A percentile compares a stretch with the other conserved stretches of the same genome.
Conservation (phyloP, 768 basidiomycete genomes). For the Boletales sp. region DNA sequence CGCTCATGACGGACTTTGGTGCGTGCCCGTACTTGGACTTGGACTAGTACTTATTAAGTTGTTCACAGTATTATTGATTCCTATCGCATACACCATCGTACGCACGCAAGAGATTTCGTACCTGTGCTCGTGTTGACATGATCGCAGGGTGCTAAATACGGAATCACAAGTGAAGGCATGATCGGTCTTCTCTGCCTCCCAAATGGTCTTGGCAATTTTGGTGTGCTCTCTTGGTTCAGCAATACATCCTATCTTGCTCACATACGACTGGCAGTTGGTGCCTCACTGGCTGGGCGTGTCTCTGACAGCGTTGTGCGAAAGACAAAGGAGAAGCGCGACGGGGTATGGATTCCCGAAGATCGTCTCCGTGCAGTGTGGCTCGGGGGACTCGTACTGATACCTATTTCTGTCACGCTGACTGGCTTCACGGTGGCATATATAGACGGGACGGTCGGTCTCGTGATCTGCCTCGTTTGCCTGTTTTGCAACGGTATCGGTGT, state of each 20-base stretch:
- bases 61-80: conserved; percentile 44
- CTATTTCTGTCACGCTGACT: conserved; percentile 45
- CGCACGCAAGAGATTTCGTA: conserved; percentile 11
- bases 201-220: conserved; percentile 22
- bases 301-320: conserved; percentile 52
- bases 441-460: conserved; percentile 46
- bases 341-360: conserved; percentile 66
- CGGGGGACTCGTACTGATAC: conserved; percentile 47
- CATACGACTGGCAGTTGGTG: background rate
- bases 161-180: conserved; percentile 19
- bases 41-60: background rate
- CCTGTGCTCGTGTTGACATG: background rate
- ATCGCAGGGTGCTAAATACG: conserved; percentile 43
- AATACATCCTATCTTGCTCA: background rate
- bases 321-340: conserved; percentile 48
- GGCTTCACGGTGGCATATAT: conserved; percentile 54
- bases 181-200: conserved; percentile 26
- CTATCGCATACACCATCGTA: conserved; percentile 66
- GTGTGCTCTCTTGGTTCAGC: conserved; percentile 5
- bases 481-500: conserved; percentile 68
- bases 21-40: conserved; percentile 23
- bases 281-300: conserved; percentile 45
- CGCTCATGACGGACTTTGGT: conserved; percentile 28
- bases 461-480: conserved; percentile 49
- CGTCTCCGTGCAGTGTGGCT: conserved; percentile 52